Evolutionary conservation across 352 stramenopile species (phyloP).

Genomic region (Nothophytophthora sp.): DNA sequence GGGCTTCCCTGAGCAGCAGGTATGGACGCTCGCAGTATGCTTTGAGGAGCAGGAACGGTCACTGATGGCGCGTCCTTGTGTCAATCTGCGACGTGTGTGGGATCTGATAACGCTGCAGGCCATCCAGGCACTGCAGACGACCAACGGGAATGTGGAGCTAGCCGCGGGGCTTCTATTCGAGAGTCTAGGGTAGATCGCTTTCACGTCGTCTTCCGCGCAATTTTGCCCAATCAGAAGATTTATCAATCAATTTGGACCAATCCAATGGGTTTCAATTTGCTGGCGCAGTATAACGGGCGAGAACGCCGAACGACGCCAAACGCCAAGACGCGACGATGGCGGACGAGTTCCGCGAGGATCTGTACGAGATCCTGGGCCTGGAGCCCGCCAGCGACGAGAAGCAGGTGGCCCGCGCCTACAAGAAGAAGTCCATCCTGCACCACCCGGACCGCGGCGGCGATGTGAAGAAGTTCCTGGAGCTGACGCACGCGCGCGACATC

Average conservation of each 20-base stretch:
- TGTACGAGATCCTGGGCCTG: constrained; percentile 81
- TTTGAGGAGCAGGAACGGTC: not conserved
- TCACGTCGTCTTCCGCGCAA: not conserved
- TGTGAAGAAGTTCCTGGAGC: constrained; percentile 82
- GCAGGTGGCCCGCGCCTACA: constrained; percentile 79
- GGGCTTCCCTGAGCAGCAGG: constrained; percentile 63
- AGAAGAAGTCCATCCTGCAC: constrained; percentile 78
- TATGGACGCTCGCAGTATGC: constrained; percentile 21
- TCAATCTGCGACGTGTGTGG: constrained; percentile 18
- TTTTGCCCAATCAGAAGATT: constrained; percentile 3
- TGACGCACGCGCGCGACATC: constrained; percentile 76
- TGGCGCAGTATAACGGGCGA: too few relatives aligned
- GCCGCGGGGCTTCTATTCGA: constrained; percentile 84
- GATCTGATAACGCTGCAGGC: constrained; percentile 39
- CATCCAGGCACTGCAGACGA: constrained; percentile 60
- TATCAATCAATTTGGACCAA: too few relatives aligned
- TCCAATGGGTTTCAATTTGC: too few relatives aligned
- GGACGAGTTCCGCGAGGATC: constrained; percentile 46
- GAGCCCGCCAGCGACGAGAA: constrained; percentile 64
- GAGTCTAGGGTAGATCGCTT: constrained; percentile 37
- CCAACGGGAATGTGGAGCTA: constrained; percentile 80
- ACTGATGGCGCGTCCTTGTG: not conserved
- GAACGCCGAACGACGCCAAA: not conserved
- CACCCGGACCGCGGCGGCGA: constrained; percentile 83
- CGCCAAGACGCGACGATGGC: constrained; percentile 16